Evolutionary conservation across 306 rosid species (phyloP).

Genomic region (Psophocarpus tetragonolobus): DNA sequence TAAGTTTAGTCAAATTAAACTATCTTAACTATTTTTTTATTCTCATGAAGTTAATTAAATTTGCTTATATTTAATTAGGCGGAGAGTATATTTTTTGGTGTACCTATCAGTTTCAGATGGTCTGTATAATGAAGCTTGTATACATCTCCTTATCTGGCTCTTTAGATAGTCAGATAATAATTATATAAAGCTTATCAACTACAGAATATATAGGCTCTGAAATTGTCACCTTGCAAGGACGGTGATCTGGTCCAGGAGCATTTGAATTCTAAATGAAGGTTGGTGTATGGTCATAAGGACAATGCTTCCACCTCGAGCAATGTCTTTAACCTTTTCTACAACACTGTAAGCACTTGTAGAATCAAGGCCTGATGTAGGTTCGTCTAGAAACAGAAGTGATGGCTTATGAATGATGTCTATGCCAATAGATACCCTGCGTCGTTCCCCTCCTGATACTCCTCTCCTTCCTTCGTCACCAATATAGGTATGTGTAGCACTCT

Average conservation of each 20-base stretch:
- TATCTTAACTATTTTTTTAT: too few relatives aligned
- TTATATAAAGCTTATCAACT: background rate
- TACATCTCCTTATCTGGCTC: background rate
- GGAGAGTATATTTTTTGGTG: background rate
- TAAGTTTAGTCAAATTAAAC: too few relatives aligned
- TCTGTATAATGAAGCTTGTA: background rate
- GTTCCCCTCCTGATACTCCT: slow-evolving; percentile 92
- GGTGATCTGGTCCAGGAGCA: slow-evolving; percentile 71
- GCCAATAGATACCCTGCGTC: slow-evolving; percentile 85
- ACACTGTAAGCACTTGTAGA: slow-evolving; percentile 88
- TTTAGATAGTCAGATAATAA: background rate
- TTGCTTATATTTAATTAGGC: too few relatives aligned
- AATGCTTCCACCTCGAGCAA: slow-evolving; percentile 82
- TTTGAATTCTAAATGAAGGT: slow-evolving; percentile 84
- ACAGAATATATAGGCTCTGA: background rate
- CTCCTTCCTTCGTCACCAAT: slow-evolving; percentile 84
- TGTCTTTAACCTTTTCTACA: slow-evolving; percentile 85
- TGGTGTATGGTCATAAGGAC: slow-evolving; percentile 94
- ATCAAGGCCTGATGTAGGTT: slow-evolving; percentile 94
- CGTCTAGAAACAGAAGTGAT: slow-evolving; percentile 76
- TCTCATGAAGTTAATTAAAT: too few relatives aligned
- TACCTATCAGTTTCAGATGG: background rate
- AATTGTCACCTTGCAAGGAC: slow-evolving; percentile 77
- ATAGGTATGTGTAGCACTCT: slow-evolving; percentile 76
- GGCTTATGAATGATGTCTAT: slow-evolving; percentile 87